Base-by-base conservation (phyloP, 345 rosid genomes). In the Anastatica hierochuntica region DNA sequence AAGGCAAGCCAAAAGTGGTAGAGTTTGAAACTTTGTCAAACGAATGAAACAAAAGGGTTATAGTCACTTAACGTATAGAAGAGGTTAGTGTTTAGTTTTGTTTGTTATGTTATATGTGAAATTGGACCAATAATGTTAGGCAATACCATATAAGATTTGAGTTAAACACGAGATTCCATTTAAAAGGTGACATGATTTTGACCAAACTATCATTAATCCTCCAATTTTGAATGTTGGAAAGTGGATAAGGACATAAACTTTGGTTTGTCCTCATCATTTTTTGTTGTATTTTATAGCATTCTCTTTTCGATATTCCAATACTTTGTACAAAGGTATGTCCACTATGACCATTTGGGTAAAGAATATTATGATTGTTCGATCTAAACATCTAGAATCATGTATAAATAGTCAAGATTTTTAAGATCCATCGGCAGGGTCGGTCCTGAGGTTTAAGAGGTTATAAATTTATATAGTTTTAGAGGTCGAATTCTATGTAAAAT, bases 111-210 rank as follows among this genome's bases (percentile, higher is more conserved):
- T 21, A 21, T 10, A 53, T 17, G 45, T 23, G 35, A 24, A 10
- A 53, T 13, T 38, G 47, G 26, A 53, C 58, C 58, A 53, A 53
- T 41, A 17, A 40, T 54, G 59, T 1, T 19, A 9, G 68, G 47
- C 48, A 55, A 54, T 3, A 7, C 46, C 53, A 53, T 53, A 63
- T 63, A 48, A 31, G 54, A 46, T 29, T 41, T 58, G 45, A 17
- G 17, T 49, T 45, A 65, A 49, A 65, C 40, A n/a, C n/a, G n/a
- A n/a, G n/a, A n/a, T 50, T 66, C 11, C 17, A 49, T 65, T 65
- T 59, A 57, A 65, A 57, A 39, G n/a, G 42, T 49, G 53, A 50
- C 47, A 57, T 36, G 49, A 37, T 51, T 43, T 58, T 50, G 70
- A 66, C 70, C 47, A 50, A 65, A 49, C 51, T 14, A 49, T 57